Evolutionary conservation across 805 yeast species (phyloP), one percentile per base, ranked within the genome.

Genomic region (Ogataea henricii): DNA sequence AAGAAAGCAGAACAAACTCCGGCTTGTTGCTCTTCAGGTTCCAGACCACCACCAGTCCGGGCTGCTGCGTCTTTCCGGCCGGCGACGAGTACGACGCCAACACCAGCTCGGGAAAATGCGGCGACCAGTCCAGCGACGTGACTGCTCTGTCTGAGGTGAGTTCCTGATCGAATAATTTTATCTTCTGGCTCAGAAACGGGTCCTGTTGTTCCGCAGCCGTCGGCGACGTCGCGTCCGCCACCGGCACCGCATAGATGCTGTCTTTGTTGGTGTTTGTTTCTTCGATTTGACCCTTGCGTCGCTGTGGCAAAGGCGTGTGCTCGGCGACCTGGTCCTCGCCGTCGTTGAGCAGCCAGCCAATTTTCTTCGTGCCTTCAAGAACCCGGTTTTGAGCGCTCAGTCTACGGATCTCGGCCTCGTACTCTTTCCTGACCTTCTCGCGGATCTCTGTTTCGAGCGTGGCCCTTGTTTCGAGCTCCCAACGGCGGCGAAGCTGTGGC

Each of bases 1-100:
- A 62, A 35, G 78, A 67, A 10, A 67, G 65, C 12, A 77, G 65
- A 34, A 69, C 68, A 49, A 65, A 67, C 55, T 72, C 82, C 5
- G 51, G 49, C 3, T 55, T 51, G 6, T 45, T 48, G 23, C 56
- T 59, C 9, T 50, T 51, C 18, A 54, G 52, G 48, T 70, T 64
- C 64, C 71, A 73, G 1, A 63, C 51, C 1, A 64, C 22, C 9
- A 63, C 47, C 20, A 57, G 14, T 4, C 62, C 55, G 17, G 49
- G 34, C 16, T 25, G 30, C 33, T 43, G 21, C 18, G 45, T 8
- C 18, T 12, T 21, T 17, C 25, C 45, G 7, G 47, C 7, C 14
- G 39, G 18, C 8, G 48, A 35, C 7, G 56, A 25, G 43, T 63
- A 63, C 3, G 63, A 37, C 1, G 55, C 65, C 10, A 62, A 57